Evolutionary conservation across 2,329 filamentous ascomycete species (phyloP), one percentile per base, ranked within the genome.

Genomic region (Aspergillus persii): DNA sequence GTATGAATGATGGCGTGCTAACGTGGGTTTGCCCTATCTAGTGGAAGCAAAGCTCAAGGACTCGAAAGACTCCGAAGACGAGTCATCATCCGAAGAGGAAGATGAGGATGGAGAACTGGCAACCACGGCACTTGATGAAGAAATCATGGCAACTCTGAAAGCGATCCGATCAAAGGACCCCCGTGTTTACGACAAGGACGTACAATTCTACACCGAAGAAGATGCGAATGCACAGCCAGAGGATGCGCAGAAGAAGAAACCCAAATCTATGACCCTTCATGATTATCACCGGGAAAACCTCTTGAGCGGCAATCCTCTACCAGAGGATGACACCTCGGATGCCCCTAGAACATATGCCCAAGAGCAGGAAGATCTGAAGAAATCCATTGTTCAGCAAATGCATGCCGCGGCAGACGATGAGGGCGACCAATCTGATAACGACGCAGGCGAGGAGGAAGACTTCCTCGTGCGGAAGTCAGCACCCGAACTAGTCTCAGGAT

Each of bases 201-300:
- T 83, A 64, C 92, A 84, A 18, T 98, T 98, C 78, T 97, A 93
- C 77, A 80, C 81, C 46, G 81, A 87, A 11, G 79, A 85, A 27
- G 82, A 84, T 2, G 73, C 74, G 23, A 63, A 67, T 3, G 73
- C 74, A 26, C 63, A 67, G 12, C 63, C 69, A 5, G 64, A 65
- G 6, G 62, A 67, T 59, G 47, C 74, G 61, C 77, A 80, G 47
- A 88, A 89, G 75, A 88, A 89, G 75, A 88, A 89, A 73, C 87
- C 95, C 62, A 96, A 96, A 78, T 88, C 93, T 1, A 87, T 99
- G 79, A 91, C 86, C 61, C 81, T 99, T 56, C 86, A 86, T 66
- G 92, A 99, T 76, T 99, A 97, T 75, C 95, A 99, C 71, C 88
- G 93, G 62, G 86, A 95, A 74, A 96, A 94, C 69, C 81, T 96